Percentiles rank a stretch among this genome's conserved stretches.
Conservation (phyloP, 768 basidiomycete species). For the Suillus placidus region DNA sequence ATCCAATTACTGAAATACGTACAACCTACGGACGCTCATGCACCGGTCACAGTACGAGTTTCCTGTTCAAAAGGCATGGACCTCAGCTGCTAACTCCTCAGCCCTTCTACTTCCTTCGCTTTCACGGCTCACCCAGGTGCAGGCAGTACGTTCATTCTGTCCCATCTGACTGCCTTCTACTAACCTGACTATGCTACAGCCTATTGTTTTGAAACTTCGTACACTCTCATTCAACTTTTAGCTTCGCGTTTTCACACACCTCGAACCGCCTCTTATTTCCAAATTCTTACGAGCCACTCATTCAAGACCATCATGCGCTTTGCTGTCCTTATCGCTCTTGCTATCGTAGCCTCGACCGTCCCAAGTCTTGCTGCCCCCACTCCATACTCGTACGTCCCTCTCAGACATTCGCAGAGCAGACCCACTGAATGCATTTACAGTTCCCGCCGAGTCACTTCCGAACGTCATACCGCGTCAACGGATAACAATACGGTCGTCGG, state of each 20-base stretch:
- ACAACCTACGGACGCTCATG: neutral
- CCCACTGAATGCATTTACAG: neutral
- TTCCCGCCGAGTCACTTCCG: neutral
- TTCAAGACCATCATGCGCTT: neutral
- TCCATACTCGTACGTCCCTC: neutral
- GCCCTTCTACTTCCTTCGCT: neutral
- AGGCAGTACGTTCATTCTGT: neutral
- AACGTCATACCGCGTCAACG: neutral
- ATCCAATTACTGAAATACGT: slow-evolving; percentile 26
- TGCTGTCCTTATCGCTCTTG: neutral
- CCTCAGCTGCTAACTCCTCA: neutral
- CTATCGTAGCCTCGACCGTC: neutral
- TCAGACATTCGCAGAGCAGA: no score
- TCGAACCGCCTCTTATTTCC: neutral
- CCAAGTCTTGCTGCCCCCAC: neutral
- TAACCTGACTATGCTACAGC: neutral
- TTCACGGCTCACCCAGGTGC: slow-evolving; percentile 6
- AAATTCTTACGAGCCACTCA: neutral
- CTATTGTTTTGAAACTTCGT: neutral
- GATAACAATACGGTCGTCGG: neutral
- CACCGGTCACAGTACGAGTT: no score
- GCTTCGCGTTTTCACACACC: neutral
- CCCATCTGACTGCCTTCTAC: neutral
- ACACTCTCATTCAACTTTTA: neutral
- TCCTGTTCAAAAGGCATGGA: neutral